Evolutionary conservation across 495 filamentous ascomycete genomes (phyloP).

Genomic region (Podospora comata): DNA sequence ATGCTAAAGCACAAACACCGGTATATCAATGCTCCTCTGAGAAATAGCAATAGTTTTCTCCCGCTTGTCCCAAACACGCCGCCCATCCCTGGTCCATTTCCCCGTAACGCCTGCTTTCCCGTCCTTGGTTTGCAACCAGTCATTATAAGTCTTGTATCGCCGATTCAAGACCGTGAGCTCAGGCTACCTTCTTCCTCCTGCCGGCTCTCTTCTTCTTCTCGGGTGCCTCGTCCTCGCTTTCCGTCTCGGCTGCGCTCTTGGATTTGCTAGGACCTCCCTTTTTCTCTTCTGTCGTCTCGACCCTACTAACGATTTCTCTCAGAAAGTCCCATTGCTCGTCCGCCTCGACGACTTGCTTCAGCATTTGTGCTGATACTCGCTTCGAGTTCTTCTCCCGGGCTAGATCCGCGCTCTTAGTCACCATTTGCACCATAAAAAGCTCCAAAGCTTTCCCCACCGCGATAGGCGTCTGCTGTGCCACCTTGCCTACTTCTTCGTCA

Average conservation of each 20-base stretch:
- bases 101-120: background rate
- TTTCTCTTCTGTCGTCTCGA: constrained; percentile 62
- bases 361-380: constrained; percentile 81
- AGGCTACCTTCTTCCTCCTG: constrained; percentile 39
- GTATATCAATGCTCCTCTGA: background rate
- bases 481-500: constrained; percentile 98
- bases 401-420: constrained; percentile 78
- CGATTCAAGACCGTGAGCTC: background rate
- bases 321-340: constrained; percentile 93
- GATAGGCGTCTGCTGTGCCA: constrained; percentile 93
- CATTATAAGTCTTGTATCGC: background rate
- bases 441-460: constrained; percentile 94
- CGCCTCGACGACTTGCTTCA: constrained; percentile 81
- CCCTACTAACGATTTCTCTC: constrained; percentile 81
- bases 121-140: background rate
- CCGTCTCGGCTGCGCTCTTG: constrained; percentile 34
- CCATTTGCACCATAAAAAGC: constrained; percentile 93
- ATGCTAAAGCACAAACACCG: background rate
- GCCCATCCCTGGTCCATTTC: background rate
- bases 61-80: background rate
- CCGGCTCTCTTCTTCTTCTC: constrained; percentile 44
- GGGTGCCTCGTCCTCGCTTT: constrained; percentile 43
- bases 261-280: constrained; percentile 25
- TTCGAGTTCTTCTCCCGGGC: constrained; percentile 80
- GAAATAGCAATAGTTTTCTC: background rate